Evolutionary conservation across 805 yeast genomes (phyloP).

Genomic region (Starmerella floricola): DNA sequence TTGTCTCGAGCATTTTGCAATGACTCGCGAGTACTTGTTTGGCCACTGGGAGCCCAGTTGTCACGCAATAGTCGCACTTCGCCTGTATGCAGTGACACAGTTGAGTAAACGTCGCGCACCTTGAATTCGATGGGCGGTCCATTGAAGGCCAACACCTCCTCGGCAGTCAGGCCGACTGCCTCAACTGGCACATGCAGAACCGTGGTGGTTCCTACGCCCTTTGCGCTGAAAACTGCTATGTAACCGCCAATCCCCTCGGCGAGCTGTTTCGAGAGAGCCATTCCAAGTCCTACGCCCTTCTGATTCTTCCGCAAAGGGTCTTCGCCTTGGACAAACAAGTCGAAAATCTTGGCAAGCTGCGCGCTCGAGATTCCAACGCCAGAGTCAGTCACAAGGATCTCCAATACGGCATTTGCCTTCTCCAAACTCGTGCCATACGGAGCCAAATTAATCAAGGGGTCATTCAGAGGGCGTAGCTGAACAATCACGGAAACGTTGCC

Average conservation of each 20-base stretch:
- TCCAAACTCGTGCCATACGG: conserved; percentile 10
- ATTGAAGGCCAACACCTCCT: background rate
- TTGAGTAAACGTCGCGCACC: conserved; percentile 15
- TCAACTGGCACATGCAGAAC: conserved; percentile 21
- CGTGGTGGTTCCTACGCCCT: conserved; percentile 25
- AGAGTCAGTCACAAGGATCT: conserved; percentile 71
- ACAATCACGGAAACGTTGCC: conserved; percentile 26
- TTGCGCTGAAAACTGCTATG: conserved; percentile 32
- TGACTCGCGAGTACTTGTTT: too few relatives aligned
- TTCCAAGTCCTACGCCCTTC: conserved; percentile 94
- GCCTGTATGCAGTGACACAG: conserved; percentile 13
- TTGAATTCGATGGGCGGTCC: conserved; percentile 20
- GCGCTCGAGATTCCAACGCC: conserved; percentile 87
- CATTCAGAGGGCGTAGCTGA: conserved; percentile 12
- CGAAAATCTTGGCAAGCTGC: conserved; percentile 75
- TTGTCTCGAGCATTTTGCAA: too few relatives aligned
- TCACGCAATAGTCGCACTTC: conserved; percentile 5
- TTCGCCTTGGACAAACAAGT: conserved; percentile 95
- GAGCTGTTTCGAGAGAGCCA: conserved; percentile 77
- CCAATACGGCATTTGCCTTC: conserved; percentile 29
- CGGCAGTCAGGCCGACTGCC: background rate
- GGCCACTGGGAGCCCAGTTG: background rate
- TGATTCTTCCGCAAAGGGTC: conserved; percentile 81
- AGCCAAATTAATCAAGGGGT: conserved; percentile 8
- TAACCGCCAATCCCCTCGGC: conserved; percentile 86